Base-by-base conservation (phyloP, 805 yeast genomes). In the Dipodascus albidus region DNA sequence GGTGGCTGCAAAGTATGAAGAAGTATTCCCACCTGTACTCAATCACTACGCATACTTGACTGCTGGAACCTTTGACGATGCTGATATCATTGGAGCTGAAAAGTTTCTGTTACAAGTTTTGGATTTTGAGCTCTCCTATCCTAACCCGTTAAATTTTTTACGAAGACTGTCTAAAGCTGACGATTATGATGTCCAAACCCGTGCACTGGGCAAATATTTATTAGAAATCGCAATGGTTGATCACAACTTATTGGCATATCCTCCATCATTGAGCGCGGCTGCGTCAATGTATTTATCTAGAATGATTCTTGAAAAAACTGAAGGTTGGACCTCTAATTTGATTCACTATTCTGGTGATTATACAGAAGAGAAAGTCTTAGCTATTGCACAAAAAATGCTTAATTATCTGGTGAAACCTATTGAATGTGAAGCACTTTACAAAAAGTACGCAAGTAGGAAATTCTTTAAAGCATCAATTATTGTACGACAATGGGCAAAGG, bases 321-420 rank as follows among this genome's bases (percentile, higher is more conserved):
- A 38, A 2, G 82, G 81, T 31, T 90, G 97, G 97, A 82, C 82
- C 64, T 85, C 85, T 6, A 90, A 89, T 68, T 73, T 91, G 59
- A 81, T 87, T 50, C 96, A 88, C 65, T 93, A 91, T 67, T 82
- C 93, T 21, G 97, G 97, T 33, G 97, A 95, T 8, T 87, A 86
- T 67, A 78, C 82, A 20, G 86, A 83, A 58, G 77, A 74, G 44
- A 89, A 85, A 60, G 69, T 93, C 67, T 75, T 75, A 58, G 86
- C 87, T 42, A 82, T 88, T 52, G 78, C 86, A 54, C 82, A 80
- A 57, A 75, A 83, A 73, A 79, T 91, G 58, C 75, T 87, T 67
- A 86, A 83, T 64, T 91, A 87, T 67, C 62, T 73, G 22, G 79
- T 81, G 47, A 77, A 83, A 49, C 96, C 96, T 8, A 86, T 89